A percentile compares a stretch with the other conserved stretches of the same genome.
Evolutionary conservation across 106 monocot species (phyloP).

Genomic region (Acorus gramineus): DNA sequence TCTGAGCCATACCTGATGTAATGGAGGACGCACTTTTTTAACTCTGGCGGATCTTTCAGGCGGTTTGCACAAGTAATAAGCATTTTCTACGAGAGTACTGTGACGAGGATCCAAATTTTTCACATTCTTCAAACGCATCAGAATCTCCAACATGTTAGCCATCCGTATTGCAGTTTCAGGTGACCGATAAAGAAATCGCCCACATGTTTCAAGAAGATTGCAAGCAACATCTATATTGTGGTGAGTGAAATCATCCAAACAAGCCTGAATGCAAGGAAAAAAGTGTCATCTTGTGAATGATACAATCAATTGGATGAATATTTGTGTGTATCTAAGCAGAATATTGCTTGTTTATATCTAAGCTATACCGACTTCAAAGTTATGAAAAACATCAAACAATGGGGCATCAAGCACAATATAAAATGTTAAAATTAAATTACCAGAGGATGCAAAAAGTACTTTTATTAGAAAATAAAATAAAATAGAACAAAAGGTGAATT

Average conservation of each 20-base stretch:
- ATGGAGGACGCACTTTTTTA: conserved; percentile 79
- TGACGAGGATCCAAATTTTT: conserved; percentile 99
- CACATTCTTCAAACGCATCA: conserved; percentile 96
- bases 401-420: no score
- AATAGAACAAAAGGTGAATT: no score
- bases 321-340: background rate
- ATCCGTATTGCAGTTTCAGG: conserved; percentile 91
- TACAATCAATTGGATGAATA: no score
- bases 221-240: conserved; percentile 99
- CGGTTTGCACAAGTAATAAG: conserved; percentile 95
- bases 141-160: conserved; percentile 94
- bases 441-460: no score
- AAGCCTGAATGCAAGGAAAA: conserved; percentile 46
- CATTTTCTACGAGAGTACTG: conserved; percentile 97
- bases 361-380: no score
- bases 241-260: conserved; percentile 95
- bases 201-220: conserved; percentile 98
- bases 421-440: no score
- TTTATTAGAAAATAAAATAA: no score
- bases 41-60: conserved; percentile 88
- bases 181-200: conserved; percentile 90
- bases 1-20: conserved; percentile 54
- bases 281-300: no score
- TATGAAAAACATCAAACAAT: no score
- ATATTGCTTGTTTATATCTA: no score